A percentile compares a stretch with the other conserved stretches of the same genome.
phyloP scores from a whole-genome alignment of 768 basidiomycete species.

The Grammothele lineata region DNA sequence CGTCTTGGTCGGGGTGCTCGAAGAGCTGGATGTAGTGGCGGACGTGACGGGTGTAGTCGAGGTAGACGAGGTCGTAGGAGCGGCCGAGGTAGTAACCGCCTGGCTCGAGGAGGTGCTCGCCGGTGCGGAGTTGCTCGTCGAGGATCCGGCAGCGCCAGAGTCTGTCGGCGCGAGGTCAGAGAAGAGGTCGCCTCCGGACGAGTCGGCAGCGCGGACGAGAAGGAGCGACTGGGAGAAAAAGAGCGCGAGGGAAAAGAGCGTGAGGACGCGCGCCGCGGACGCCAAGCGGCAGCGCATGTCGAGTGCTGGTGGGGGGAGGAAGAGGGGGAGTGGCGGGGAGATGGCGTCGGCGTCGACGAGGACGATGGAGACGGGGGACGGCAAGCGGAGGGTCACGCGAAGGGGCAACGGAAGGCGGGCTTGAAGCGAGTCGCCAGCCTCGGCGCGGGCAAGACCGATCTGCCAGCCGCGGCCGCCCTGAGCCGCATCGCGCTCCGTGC shows the following conservation, averaged over 20 bases:
- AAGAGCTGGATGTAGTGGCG: not conserved
- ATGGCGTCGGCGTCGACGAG: conserved; percentile 18
- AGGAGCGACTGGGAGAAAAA: conserved; percentile 27
- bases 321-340: conserved; percentile 10
- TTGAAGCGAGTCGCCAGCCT: too few relatives aligned
- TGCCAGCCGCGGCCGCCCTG: too few relatives aligned
- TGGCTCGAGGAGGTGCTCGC: not conserved
- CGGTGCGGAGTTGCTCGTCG: conserved; percentile 1
- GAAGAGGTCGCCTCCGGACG: not conserved
- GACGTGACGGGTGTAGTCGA: conserved; percentile 4
- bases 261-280: conserved; percentile 25
- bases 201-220: conserved; percentile 13
- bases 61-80: not conserved
- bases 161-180: not conserved
- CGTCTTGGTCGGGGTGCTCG: conserved; percentile 3
- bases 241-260: conserved; percentile 29
- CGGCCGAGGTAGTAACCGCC: not conserved
- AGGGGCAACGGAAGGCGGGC: too few relatives aligned
- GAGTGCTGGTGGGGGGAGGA: conserved; percentile 4
- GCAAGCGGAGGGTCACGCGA: not conserved
- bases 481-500: too few relatives aligned
- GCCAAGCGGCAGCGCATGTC: conserved; percentile 25
- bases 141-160: not conserved
- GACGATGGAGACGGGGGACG: not conserved
- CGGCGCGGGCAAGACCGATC: too few relatives aligned